Conservation (phyloP, 306 rosid species). For the Prunus padus region DNA sequence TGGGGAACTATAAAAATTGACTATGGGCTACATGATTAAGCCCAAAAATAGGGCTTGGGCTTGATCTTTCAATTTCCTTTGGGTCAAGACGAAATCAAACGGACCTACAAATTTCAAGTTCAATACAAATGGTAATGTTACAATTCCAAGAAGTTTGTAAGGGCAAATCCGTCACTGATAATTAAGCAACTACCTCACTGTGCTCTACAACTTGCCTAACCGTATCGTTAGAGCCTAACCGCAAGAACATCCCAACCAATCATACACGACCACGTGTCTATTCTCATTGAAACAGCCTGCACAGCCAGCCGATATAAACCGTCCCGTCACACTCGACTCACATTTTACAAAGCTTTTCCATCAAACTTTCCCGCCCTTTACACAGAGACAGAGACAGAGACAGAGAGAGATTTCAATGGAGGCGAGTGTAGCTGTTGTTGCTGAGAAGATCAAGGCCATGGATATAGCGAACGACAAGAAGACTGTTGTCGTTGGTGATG, state of each 20-base stretch:
- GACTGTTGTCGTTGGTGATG: conserved; percentile 13
- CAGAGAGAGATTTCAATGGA: conserved; percentile 25
- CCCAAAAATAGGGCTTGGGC: not conserved
- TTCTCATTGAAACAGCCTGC: not conserved
- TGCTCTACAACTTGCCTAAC: not conserved
- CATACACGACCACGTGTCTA: conserved; percentile 3
- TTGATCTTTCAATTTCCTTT: too few species aligned
- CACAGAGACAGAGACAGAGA: conserved; percentile 4
- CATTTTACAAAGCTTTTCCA: conserved; percentile 1
- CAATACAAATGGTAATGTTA: not conserved
- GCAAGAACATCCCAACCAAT: conserved; percentile 17
- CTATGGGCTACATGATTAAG: not conserved
- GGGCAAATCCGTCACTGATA: not conserved
- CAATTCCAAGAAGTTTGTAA: not conserved
- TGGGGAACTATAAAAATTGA: not conserved
- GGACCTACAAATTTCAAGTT: too few species aligned
- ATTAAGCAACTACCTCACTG: not conserved
- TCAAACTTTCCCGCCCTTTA: conserved; percentile 21
- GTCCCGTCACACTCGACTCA: not conserved
- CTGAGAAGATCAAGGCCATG: not conserved
- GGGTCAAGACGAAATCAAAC: too few species aligned
- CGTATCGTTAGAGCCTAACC: conserved; percentile 2
- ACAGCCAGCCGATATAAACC: conserved; percentile 3
- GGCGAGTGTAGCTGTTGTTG: conserved; percentile 11
- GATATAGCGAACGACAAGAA: conserved; percentile 10